These are phyloP conservation scores for Blastomyces emzantsi DNA, from an alignment of 2,329 filamentous ascomycete species.

Conservation along the genomic window DNA sequence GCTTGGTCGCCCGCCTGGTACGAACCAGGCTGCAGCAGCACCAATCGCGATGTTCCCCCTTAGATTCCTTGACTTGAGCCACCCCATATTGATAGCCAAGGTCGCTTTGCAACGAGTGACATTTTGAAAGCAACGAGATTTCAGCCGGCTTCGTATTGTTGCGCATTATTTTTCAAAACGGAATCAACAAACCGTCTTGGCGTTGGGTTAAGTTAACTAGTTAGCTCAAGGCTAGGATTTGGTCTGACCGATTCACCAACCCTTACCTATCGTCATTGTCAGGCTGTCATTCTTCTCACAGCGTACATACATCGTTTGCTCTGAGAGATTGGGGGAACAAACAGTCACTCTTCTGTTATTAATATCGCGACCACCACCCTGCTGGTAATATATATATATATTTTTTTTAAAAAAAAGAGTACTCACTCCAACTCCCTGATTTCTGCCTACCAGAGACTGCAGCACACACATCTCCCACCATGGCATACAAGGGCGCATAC, in stretches of 20 bases:
- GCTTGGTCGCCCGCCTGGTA: no score
- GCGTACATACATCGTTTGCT: background rate
- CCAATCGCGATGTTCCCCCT: background rate
- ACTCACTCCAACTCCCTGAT: background rate
- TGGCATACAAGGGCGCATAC: slow-evolving; percentile 91
- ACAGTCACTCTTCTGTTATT: background rate
- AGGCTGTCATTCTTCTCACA: background rate
- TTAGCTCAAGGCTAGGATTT: background rate
- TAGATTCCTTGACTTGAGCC: background rate
- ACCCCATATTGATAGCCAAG: background rate
- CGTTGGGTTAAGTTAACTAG: background rate
- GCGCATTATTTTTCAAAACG: background rate
- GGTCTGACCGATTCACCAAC: background rate
- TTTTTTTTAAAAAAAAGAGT: background rate
- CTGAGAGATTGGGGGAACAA: background rate
- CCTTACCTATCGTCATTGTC: background rate
- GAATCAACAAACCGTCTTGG: background rate
- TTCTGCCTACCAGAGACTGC: background rate
- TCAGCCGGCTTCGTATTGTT: background rate
- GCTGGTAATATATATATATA: background rate
- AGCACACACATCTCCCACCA: slow-evolving; percentile 31
- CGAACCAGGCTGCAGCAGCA: background rate
- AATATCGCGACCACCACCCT: background rate
- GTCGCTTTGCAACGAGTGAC: no score
- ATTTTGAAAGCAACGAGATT: background rate